Evolutionary conservation across 768 basidiomycete genomes (phyloP).

Genomic region (Leccinellum rugosiceps): DNA sequence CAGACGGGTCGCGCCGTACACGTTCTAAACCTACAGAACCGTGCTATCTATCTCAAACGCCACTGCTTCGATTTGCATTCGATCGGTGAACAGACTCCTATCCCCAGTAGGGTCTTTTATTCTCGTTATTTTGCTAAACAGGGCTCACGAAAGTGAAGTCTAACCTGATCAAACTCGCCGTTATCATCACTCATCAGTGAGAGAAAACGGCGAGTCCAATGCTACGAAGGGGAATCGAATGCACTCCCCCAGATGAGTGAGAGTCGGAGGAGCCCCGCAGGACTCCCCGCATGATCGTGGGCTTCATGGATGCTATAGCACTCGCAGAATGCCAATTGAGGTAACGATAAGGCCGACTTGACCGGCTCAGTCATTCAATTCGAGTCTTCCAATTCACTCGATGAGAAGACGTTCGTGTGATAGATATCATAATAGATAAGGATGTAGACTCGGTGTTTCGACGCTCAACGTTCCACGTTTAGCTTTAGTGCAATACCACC

Average conservation of each 20-base stretch:
- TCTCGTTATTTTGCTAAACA: no score
- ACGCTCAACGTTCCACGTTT: background rate
- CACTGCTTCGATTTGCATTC: no score
- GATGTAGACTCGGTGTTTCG: no score
- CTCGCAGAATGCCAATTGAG: background rate
- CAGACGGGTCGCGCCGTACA: conserved; percentile 1
- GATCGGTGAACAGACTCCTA: background rate
- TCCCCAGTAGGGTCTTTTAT: background rate
- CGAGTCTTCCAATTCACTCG: no score
- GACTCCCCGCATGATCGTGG: no score
- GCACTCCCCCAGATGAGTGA: background rate
- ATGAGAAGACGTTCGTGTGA: no score
- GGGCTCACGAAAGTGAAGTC: no score
- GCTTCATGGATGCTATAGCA: background rate
- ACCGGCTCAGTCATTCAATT: no score
- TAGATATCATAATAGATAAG: no score
- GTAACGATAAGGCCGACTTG: background rate
- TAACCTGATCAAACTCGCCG: background rate
- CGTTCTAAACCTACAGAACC: background rate
- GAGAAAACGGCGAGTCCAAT: no score
- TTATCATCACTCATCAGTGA: background rate
- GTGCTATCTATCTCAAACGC: background rate
- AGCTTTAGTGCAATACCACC: background rate
- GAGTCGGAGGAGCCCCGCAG: no score
- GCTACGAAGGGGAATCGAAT: no score